These are phyloP conservation scores for Anacardium occidentale DNA, from an alignment of 345 rosid species.

Conservation along the genomic window DNA sequence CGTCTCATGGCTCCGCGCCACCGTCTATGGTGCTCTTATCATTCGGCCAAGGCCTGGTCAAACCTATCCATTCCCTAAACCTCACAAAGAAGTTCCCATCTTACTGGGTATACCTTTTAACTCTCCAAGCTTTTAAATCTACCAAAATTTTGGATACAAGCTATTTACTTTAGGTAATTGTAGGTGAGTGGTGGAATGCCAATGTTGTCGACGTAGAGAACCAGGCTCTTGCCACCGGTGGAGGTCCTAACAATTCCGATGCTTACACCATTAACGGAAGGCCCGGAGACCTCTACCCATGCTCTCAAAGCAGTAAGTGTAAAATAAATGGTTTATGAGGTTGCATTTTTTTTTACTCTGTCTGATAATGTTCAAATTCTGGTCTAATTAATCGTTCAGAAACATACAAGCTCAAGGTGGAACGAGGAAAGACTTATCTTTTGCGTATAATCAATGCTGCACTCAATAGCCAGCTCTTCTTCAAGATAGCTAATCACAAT, in stretches of 20 bases:
- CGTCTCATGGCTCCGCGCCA: conserved; percentile 63
- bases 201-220: conserved; percentile 58
- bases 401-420: conserved; percentile 54
- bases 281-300: conserved; percentile 87
- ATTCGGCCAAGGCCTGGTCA: conserved; percentile 60
- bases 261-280: conserved; percentile 85
- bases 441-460: conserved; percentile 91
- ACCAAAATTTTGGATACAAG: too few relatives aligned
- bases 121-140: too few relatives aligned
- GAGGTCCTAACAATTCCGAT: conserved; percentile 56
- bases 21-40: conserved; percentile 80
- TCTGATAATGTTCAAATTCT: neutral
- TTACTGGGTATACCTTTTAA: conserved; percentile 47
- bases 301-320: conserved; percentile 61
- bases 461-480: conserved; percentile 72
- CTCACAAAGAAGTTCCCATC: conserved; percentile 68
- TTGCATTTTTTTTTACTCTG: too few relatives aligned
- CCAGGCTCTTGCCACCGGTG: conserved; percentile 54
- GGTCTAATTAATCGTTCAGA: conserved; percentile 28
- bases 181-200: conserved; percentile 96
- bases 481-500: conserved; percentile 79
- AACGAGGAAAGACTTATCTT: conserved; percentile 63
- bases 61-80: conserved; percentile 76
- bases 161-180: neutral
- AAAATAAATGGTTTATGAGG: too few relatives aligned